phyloP scores from a whole-genome alignment of 352 stramenopile genomes.

The Globisporangium spinosum region DNA sequence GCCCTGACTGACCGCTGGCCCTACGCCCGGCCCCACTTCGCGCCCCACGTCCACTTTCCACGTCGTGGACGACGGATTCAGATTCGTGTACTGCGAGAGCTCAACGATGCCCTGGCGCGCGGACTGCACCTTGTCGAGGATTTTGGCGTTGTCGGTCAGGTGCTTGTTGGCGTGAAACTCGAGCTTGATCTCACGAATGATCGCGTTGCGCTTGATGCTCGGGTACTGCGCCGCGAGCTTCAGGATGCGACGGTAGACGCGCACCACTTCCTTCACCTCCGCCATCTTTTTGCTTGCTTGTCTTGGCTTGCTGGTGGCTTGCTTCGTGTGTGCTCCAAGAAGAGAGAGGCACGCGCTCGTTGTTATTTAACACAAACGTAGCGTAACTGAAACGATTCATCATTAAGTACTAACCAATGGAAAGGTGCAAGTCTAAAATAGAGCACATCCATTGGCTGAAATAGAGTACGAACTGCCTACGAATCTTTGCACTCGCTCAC shows the following conservation, averaged over 20 bases:
- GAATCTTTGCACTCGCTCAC: slow-evolving; percentile 18
- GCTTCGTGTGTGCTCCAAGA: slow-evolving; percentile 12
- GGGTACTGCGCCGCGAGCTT: slow-evolving; percentile 82
- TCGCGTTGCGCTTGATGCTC: slow-evolving; percentile 80
- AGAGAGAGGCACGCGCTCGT: not conserved
- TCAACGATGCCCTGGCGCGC: slow-evolving; percentile 70
- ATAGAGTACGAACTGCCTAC: not conserved
- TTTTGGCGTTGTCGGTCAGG: slow-evolving; percentile 51
- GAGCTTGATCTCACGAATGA: slow-evolving; percentile 80
- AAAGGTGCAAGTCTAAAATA: not conserved
- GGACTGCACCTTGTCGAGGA: slow-evolving; percentile 64
- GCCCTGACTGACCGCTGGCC: slow-evolving; percentile 15
- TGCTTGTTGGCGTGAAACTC: slow-evolving; percentile 80
- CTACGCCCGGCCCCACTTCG: slow-evolving; percentile 28
- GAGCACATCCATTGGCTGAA: not conserved
- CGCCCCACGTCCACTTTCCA: slow-evolving; percentile 77
- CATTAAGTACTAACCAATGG: not conserved
- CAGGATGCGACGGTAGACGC: slow-evolving; percentile 79
- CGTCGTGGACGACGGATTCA: slow-evolving; percentile 49
- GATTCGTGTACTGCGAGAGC: slow-evolving; percentile 69
- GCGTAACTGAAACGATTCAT: not conserved
- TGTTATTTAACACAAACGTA: not conserved
- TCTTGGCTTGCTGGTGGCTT: slow-evolving; percentile 5
- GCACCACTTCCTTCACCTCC: slow-evolving; percentile 53
- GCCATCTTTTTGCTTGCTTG: slow-evolving; percentile 22